Evolutionary conservation across 2,329 filamentous ascomycete genomes (phyloP).

Genomic region (Fusarium sp.): DNA sequence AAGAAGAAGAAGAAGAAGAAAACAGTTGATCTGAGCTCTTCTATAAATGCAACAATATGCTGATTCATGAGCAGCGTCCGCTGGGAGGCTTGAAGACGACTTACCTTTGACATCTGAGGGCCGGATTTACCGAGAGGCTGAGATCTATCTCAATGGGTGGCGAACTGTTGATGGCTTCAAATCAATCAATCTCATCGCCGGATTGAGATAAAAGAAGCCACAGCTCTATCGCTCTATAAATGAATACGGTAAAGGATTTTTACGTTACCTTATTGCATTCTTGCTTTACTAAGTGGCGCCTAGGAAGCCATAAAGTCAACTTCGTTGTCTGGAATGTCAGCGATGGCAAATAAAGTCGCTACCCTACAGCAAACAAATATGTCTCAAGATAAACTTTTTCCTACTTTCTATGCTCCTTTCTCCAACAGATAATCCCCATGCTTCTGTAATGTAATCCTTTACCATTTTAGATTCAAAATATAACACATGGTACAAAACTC

Average conservation of each 20-base stretch:
- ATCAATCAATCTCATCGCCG: neutral
- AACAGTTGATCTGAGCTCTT: neutral
- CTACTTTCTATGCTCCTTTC: rapidly evolving
- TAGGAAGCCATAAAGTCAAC: neutral
- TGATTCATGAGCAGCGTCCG: rapidly evolving
- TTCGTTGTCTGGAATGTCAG: neutral
- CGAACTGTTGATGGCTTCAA: no score
- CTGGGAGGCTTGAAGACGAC: rapidly evolving
- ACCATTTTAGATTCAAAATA: rapidly evolving
- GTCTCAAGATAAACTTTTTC: rapidly evolving
- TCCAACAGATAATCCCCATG: rapidly evolving
- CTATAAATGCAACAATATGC: rapidly evolving
- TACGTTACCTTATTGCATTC: neutral
- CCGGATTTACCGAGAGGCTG: neutral
- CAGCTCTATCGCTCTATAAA: neutral
- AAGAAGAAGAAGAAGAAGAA: no score
- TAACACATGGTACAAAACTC: rapidly evolving
- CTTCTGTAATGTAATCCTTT: rapidly evolving
- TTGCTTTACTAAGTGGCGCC: neutral
- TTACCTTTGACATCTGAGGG: rapidly evolving
- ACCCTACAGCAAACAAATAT: neutral
- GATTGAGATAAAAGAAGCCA: neutral
- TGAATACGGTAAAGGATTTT: rapidly evolving
- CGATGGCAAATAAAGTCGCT: neutral
- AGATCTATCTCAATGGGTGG: no score